phyloP scores from a whole-genome alignment of 2,329 filamentous ascomycete genomes.

The Hypoxylon sp. region DNA sequence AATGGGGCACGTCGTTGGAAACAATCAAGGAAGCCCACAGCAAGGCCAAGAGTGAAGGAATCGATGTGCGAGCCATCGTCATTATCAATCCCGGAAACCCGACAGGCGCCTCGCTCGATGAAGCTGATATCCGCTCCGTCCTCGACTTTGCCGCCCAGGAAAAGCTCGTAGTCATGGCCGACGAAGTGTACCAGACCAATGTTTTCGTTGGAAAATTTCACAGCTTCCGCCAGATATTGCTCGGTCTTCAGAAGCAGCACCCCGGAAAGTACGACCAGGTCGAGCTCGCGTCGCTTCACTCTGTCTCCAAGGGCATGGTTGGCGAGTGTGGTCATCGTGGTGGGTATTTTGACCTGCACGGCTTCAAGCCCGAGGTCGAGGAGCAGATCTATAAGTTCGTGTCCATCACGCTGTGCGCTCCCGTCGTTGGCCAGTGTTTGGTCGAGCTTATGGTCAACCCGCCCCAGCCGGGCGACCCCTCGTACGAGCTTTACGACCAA shows the following conservation, averaged over 20 bases:
- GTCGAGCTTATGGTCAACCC: slow-evolving; percentile 99
- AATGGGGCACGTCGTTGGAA: slow-evolving; percentile 89
- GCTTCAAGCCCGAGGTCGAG: slow-evolving; percentile 86
- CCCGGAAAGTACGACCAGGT: slow-evolving; percentile 84
- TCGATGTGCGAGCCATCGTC: slow-evolving; percentile 91
- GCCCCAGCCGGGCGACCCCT: slow-evolving; percentile 83
- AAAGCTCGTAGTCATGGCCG: slow-evolving; percentile 89
- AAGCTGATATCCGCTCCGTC: slow-evolving; percentile 84
- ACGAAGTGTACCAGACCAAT: slow-evolving; percentile 99
- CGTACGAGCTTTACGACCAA: slow-evolving; percentile 82
- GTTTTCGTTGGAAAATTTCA: slow-evolving; percentile 94
- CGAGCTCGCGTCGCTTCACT: slow-evolving; percentile 93
- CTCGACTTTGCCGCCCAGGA: slow-evolving; percentile 87
- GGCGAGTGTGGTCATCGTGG: slow-evolving; percentile 98
- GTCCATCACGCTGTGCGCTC: slow-evolving; percentile 95
- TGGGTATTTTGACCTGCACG: slow-evolving; percentile 95
- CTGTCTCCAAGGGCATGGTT: slow-evolving; percentile 97
- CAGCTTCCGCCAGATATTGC: slow-evolving; percentile 92
- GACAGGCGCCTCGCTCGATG: slow-evolving; percentile 86
- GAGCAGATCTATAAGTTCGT: slow-evolving; percentile 99
- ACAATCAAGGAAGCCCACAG: slow-evolving; percentile 79
- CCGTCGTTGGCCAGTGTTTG: slow-evolving; percentile 94
- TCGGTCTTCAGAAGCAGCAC: slow-evolving; percentile 79
- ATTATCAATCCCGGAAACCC: slow-evolving; percentile 99
- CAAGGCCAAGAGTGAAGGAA: slow-evolving; percentile 79